phyloP scores from a whole-genome alignment of 1,139 yeast species.

The Entelexis paramagnoliae region DNA sequence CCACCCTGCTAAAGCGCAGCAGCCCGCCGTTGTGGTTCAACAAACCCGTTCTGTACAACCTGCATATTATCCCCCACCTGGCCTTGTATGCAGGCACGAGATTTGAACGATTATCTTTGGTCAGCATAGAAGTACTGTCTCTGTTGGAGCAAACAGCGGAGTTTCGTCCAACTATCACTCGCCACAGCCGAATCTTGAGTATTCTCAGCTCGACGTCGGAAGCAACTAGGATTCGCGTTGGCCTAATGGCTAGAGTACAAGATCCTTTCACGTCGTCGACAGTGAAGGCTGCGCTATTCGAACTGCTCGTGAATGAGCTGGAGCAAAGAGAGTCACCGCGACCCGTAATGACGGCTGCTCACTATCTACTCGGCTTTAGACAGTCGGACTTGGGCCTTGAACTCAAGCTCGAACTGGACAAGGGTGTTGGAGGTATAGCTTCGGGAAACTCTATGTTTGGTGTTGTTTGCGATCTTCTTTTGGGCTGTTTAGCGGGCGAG shows the following conservation, averaged over 20 bases:
- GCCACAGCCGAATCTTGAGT: conserved; percentile 57
- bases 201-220: conserved; percentile 69
- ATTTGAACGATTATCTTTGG: conserved; percentile 41
- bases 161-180: conserved; percentile 37
- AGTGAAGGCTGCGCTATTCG: conserved; percentile 49
- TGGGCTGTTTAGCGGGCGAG: conserved; percentile 43
- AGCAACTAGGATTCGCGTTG: conserved; percentile 51
- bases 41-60: conserved; percentile 59
- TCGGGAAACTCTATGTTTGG: conserved; percentile 48
- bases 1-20: conserved; percentile 8
- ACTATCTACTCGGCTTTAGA: conserved; percentile 62
- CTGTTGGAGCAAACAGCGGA: conserved; percentile 43
- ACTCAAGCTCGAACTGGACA: conserved; percentile 36
- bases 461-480: conserved; percentile 43
- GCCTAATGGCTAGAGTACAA: conserved; percentile 59
- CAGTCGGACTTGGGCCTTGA: conserved; percentile 30
- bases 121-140: conserved; percentile 46
- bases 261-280: conserved; percentile 9
- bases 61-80: conserved; percentile 58
- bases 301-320: conserved; percentile 48
- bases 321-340: conserved; percentile 32
- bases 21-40: conserved; percentile 27
- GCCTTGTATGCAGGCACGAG: conserved; percentile 59
- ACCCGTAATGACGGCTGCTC: conserved; percentile 47
- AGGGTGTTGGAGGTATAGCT: conserved; percentile 39